Percentiles rank a stretch among this genome's conserved stretches.
Conservation (phyloP, 192 early-diverging fungal genomes). For the Coemansia sp. region DNA sequence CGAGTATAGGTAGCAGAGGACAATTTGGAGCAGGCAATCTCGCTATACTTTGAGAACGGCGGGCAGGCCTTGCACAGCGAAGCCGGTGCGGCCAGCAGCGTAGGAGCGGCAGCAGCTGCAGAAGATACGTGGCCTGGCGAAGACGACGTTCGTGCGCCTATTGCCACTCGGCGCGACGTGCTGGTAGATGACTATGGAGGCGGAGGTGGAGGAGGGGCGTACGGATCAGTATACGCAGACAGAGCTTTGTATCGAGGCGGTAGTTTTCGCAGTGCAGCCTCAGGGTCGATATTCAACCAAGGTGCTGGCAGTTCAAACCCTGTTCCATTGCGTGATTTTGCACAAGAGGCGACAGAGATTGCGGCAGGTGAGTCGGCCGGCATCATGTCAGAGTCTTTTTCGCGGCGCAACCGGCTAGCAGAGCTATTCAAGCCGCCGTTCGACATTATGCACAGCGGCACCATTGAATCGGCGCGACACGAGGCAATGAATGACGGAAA, state of each 20-base stretch:
- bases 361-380: constrained; percentile 23
- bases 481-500: constrained; percentile 60
- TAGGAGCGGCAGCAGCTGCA: constrained; percentile 13
- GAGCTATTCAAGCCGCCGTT: constrained; percentile 83
- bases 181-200: constrained; percentile 56
- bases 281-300: constrained; percentile 54
- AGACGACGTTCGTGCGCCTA: constrained; percentile 72
- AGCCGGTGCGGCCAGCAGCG: constrained; percentile 4
- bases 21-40: constrained; percentile 70
- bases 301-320: constrained; percentile 3
- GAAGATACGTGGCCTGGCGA: constrained; percentile 19
- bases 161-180: constrained; percentile 76
- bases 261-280: constrained; percentile 9
- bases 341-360: constrained; percentile 60
- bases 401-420: constrained; percentile 60
- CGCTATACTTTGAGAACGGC: constrained; percentile 81
- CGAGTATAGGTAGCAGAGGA: constrained; percentile 72
- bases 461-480: constrained; percentile 69
- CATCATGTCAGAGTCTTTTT: constrained; percentile 5
- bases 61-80: constrained; percentile 56
- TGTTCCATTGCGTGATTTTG: constrained; percentile 68
- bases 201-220: constrained; percentile 2
- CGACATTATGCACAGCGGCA: constrained; percentile 79
- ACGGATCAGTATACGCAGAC: constrained; percentile 5
- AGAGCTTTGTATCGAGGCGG: neutral